Evolutionary conservation across 1,284 basidiomycete genomes (phyloP).

Genomic region (Xerocomus alliaceus): DNA sequence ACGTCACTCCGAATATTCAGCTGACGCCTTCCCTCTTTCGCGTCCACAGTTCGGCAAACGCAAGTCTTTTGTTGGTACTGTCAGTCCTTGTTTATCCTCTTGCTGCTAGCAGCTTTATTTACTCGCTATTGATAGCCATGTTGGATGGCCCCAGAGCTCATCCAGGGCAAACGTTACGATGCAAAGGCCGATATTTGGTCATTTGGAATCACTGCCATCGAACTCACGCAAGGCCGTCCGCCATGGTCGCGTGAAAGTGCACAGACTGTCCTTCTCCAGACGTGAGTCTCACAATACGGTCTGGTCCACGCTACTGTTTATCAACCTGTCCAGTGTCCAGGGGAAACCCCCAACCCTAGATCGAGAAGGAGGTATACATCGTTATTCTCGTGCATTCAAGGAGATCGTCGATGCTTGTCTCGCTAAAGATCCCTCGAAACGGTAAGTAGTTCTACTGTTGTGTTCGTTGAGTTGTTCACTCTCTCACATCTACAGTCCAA

Average conservation of each 20-base stretch:
- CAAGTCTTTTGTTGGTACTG: constrained; percentile 89
- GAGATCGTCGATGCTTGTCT: constrained; percentile 85
- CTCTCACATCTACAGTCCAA: constrained; percentile 57
- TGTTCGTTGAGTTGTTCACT: constrained; percentile 1
- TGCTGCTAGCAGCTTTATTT: not conserved
- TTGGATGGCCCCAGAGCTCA: constrained; percentile 94
- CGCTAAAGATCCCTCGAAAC: constrained; percentile 78
- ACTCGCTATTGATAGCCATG: constrained; percentile 62
- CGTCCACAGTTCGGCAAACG: constrained; percentile 67
- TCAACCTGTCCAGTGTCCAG: constrained; percentile 59
- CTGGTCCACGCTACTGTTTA: constrained; percentile 12
- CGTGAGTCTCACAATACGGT: constrained; percentile 48
- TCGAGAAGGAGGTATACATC: constrained; percentile 72
- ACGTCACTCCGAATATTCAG: constrained; percentile 20
- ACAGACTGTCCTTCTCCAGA: constrained; percentile 77
- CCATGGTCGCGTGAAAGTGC: constrained; percentile 81
- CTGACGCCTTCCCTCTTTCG: constrained; percentile 1
- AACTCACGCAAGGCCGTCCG: constrained; percentile 83
- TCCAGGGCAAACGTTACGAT: constrained; percentile 84
- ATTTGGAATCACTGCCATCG: constrained; percentile 88
- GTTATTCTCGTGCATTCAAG: constrained; percentile 83
- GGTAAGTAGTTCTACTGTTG: constrained; percentile 46
- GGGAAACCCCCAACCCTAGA: constrained; percentile 78
- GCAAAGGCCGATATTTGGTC: constrained; percentile 90
- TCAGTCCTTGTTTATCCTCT: constrained; percentile 43